Percentiles rank a stretch among this genome's conserved stretches.
Conservation (phyloP, 768 basidiomycete species). For the Podaxis sp. region DNA sequence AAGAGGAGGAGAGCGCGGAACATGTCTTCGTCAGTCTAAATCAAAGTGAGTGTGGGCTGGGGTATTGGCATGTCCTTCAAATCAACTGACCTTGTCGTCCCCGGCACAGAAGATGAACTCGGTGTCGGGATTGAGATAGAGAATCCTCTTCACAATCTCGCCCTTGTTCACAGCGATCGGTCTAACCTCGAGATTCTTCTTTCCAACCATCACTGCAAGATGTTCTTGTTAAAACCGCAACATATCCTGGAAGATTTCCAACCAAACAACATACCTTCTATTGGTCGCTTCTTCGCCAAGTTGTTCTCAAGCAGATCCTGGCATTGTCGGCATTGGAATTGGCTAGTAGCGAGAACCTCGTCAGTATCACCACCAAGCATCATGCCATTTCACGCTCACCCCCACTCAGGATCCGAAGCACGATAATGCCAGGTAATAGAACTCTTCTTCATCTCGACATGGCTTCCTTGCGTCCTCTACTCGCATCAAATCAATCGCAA, state of each 20-base stretch:
- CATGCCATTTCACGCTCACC: constrained; percentile 43
- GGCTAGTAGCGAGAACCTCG: constrained; percentile 31
- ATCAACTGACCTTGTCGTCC: constrained; percentile 78
- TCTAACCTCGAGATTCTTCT: constrained; percentile 97
- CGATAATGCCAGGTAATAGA: constrained; percentile 99
- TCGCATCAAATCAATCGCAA: background rate
- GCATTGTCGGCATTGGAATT: constrained; percentile 95
- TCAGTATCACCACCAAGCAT: background rate
- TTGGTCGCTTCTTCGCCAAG: constrained; percentile 86
- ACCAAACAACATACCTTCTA: constrained; percentile 60
- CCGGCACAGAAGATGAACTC: constrained; percentile 98
- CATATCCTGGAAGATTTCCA: background rate
- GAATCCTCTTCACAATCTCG: constrained; percentile 92
- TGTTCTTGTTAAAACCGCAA: background rate
- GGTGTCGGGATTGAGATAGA: constrained; percentile 90
- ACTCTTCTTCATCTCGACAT: constrained; percentile 96
- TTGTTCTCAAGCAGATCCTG: constrained; percentile 96
- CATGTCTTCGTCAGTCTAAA: constrained; percentile 97
- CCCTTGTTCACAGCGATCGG: constrained; percentile 97
- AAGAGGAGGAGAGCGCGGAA: constrained; percentile 84
- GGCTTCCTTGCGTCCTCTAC: constrained; percentile 88
- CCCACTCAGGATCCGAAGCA: constrained; percentile 91
- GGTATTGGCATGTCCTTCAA: background rate
- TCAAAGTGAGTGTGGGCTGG: background rate
- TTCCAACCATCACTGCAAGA: constrained; percentile 79